Base-by-base conservation (phyloP, 2,329 filamentous ascomycete species). In the Fusarium sp. region DNA sequence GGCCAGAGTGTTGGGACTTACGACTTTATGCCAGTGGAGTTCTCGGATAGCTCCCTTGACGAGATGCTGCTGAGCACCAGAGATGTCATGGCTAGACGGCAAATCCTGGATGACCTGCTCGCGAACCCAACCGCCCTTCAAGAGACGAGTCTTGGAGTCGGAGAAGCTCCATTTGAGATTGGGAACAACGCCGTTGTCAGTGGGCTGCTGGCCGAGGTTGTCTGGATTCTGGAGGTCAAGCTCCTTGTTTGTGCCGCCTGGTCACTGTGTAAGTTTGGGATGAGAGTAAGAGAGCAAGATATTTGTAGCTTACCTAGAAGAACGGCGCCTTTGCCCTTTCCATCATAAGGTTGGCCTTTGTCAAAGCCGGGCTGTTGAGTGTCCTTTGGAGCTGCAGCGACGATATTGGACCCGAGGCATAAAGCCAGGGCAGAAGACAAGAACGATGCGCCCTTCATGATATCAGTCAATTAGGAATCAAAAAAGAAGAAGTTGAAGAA, bases 81-180 rank as follows among this genome's bases (percentile, higher is more conserved):
- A 84, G 73, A 93, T 91, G 71, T 92, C 91, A 68, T 89, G 86
- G 77, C 90, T 92, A 20, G 86, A 82, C 0, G 91, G 91, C 12
- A 93, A 80, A 77, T 93, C 91, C n/a, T 88, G 87, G 53, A 91
- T 86, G 60, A 92, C 89, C 75, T 92, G 90, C 79, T 91, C 87
- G 30, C 91, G 85, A 3, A 89, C 87, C 90, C 90, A 93, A 6
- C 91, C 91, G 4, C 91, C 91, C 31, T 86, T 86, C 57, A 90
- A 84, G 39, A 92, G 84, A 30, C 85, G 85, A 3, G 89, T 91
- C 81, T 89, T 90, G 30, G 90, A 92, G 78, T 92, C 88, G 1
- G 90, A 91, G 81, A 93, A 92, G 59, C 89, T 88, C 91, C 91
- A 89, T 78, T 92, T 92, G 73, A 92, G 82, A 76, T 92, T 93